These are phyloP conservation scores for Petunia axillaris DNA, from an alignment of 257 asterid genomes.

Conservation along the genomic window DNA sequence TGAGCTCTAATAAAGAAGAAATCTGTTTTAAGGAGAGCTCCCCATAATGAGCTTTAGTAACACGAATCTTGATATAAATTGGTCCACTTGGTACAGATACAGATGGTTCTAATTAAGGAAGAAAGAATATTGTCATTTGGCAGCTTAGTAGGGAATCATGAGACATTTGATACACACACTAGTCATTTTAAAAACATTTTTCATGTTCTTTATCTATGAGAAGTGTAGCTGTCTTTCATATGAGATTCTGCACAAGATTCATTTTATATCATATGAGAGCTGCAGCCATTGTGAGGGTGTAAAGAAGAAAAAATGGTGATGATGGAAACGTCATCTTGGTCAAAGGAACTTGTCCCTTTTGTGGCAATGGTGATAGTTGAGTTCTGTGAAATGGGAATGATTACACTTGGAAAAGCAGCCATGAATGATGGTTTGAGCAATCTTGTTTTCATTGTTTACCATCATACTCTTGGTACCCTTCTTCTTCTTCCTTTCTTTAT, in stretches of 20 bases:
- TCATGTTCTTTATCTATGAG: not conserved
- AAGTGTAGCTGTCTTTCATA: not conserved
- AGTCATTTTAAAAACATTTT: not conserved
- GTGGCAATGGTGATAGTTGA: constrained; percentile 33
- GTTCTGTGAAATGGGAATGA: constrained; percentile 33
- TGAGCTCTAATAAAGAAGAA: too few species aligned
- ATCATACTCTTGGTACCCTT: constrained; percentile 38
- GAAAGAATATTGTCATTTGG: too few species aligned
- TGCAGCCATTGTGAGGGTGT: not conserved
- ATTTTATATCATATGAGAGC: not conserved
- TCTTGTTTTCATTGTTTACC: constrained; percentile 33
- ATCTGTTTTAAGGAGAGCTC: too few species aligned
- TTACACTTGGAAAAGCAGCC: constrained; percentile 39
- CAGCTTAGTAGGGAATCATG: not conserved
- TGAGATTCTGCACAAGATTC: not conserved
- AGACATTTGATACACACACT: not conserved
- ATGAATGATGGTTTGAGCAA: constrained; percentile 38
- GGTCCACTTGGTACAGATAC: too few species aligned
- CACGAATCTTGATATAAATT: too few species aligned
- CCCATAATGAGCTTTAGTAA: too few species aligned
- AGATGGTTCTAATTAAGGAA: too few species aligned
- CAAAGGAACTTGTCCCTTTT: constrained; percentile 31
- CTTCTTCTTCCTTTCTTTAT: constrained; percentile 37
- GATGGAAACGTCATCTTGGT: constrained; percentile 21
- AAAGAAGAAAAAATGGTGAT: not conserved